Percentiles rank a stretch among this genome's conserved stretches.
These are phyloP conservation scores for Penicillium sp. DNA, from an alignment of 2,329 filamentous ascomycete species.

Conservation along the genomic window DNA sequence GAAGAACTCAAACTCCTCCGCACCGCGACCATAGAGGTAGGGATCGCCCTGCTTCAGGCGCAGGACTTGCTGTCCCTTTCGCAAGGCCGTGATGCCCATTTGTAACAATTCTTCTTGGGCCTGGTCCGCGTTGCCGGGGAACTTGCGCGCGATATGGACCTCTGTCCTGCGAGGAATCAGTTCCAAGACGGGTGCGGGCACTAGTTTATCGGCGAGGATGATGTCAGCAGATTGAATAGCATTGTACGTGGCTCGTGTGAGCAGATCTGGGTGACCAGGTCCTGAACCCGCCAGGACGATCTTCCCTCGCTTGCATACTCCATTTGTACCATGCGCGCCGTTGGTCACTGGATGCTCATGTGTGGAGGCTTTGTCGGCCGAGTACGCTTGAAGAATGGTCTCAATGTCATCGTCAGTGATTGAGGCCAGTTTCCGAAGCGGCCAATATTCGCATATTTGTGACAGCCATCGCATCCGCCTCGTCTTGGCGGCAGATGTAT, in stretches of 20 bases:
- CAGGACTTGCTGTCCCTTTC: conserved; percentile 70
- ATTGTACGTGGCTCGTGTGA: conserved; percentile 59
- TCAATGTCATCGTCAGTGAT: conserved; percentile 77
- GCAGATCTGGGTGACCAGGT: conserved; percentile 83
- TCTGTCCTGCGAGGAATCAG: conserved; percentile 84
- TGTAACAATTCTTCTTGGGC: conserved; percentile 85
- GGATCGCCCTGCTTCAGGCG: conserved; percentile 95
- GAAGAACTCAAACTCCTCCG: conserved; percentile 88
- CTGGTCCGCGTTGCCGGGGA: conserved; percentile 90
- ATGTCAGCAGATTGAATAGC: conserved; percentile 46
- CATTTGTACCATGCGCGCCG: conserved; percentile 6
- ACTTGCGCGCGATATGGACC: conserved; percentile 90
- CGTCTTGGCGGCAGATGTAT: conserved; percentile 66
- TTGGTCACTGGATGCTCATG: conserved; percentile 3
- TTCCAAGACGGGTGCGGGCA: conserved; percentile 73
- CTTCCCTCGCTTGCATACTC: conserved; percentile 48
- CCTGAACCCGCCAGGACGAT: conserved; percentile 89
- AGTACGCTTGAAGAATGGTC: conserved; percentile 67
- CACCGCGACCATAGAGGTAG: conserved; percentile 90
- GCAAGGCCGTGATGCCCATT: conserved; percentile 64
- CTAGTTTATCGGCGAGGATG: conserved; percentile 50
- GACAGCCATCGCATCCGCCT: conserved; percentile 86
- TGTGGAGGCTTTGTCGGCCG: conserved; percentile 23
- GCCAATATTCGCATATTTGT: conserved; percentile 99
- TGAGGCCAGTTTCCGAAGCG: conserved; percentile 70